Percentiles rank a stretch among this genome's conserved stretches.
Conservation (phyloP, 2,329 filamentous ascomycete species). For the Chalaropsis thielavioides region DNA sequence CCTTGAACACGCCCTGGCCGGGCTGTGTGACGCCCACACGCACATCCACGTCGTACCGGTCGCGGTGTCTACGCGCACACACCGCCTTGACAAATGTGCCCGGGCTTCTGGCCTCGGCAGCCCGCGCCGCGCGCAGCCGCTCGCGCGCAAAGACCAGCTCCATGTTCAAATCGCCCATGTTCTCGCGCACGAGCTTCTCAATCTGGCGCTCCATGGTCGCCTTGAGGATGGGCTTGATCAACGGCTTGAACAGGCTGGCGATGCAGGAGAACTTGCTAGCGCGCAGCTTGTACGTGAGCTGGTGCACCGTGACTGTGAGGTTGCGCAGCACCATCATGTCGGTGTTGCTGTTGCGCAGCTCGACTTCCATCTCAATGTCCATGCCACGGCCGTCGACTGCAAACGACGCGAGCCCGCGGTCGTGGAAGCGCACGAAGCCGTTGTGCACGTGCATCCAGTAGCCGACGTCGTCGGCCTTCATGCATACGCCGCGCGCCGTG, state of each 20-base stretch:
- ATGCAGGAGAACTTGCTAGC: conserved; percentile 64
- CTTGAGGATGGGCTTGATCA: conserved; percentile 67
- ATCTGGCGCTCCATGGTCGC: conserved; percentile 68
- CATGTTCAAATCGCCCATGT: conserved; percentile 60
- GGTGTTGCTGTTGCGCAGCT: conserved; percentile 61
- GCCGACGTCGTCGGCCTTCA: conserved; percentile 73
- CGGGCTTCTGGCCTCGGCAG: conserved; percentile 33
- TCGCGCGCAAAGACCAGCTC: conserved; percentile 81
- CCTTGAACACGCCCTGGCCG: conserved; percentile 53
- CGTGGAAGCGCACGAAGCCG: conserved; percentile 57
- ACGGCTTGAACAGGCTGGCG: conserved; percentile 69
- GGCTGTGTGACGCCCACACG: conserved; percentile 42
- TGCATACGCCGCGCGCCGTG: conserved; percentile 61
- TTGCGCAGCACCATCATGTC: conserved; percentile 67
- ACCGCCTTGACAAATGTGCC: conserved; percentile 66
- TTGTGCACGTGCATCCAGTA: conserved; percentile 77
- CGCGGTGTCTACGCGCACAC: conserved; percentile 63
- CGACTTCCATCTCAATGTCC: conserved; percentile 72
- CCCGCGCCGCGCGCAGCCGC: conserved; percentile 68
- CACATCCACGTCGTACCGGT: conserved; percentile 59
- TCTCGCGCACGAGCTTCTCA: conserved; percentile 53
- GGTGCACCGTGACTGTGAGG: conserved; percentile 72
- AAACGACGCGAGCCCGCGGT: conserved; percentile 76
- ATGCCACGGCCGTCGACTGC: conserved; percentile 74
- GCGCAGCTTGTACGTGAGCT: conserved; percentile 63